Evolutionary conservation across 768 basidiomycete species (phyloP), one percentile per base, ranked within the genome.

Genomic region (Boletus tomentosulus): DNA sequence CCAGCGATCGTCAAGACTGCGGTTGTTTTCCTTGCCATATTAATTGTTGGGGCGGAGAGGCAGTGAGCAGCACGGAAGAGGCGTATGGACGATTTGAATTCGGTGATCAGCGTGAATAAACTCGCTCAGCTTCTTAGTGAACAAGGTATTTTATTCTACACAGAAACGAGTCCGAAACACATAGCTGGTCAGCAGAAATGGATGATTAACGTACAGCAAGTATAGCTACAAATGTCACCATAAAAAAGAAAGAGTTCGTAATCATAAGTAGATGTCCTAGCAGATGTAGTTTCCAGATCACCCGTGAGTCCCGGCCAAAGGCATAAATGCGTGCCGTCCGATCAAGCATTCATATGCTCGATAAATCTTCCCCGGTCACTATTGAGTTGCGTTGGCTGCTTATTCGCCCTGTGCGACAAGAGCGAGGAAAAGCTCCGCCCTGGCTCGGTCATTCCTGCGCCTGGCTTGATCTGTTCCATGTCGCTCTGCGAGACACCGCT

Each of bases 401-500:
- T 65, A 30, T 66, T 66, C 46, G 53, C 61, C 50, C 41, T 47
- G 42, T 58, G 50, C 15, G 63, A 47, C 9, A 55, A 12, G 9
- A 66, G 38, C 4, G 58, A 39, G 3, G 52, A 9, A 30, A 38
- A 44, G 33, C 69, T 56, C 60, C 74, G 77, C 3, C 69, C 74
- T 0, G 62, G 55, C 50, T 68, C 71, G 58, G 73, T 38, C 59
- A 65, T 71, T 1, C 82, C 84, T 0, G 83, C 73, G 1, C 83
- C 84, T 7, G 84, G 83, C 54, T 79, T 78, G 22, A 84, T 66
- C 57, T 79, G 76, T 34, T 73, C 71, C 37, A 64, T 61, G 51
- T 75, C 78, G 37, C 52, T 67, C 57, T 65, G 69, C 41, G 70
- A 69, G 33, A 65, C 7, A 28, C 62, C 30, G 51, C 50, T 54